Base-by-base conservation (phyloP, 768 basidiomycete species). In the Podaxis sp. region DNA sequence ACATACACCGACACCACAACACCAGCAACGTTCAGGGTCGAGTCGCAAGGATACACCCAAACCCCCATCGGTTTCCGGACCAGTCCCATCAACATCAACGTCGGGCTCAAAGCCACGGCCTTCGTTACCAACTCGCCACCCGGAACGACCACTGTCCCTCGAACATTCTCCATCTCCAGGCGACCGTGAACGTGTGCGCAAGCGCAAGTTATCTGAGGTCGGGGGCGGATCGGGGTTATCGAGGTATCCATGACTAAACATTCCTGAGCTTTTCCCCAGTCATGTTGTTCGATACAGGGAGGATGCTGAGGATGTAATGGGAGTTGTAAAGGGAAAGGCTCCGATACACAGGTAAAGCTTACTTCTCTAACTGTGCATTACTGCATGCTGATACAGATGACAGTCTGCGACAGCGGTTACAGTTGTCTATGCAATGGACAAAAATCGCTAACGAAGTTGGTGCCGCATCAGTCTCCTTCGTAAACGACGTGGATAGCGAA, bases 401-500 rank as follows among this genome's bases (percentile, higher is more conserved):
- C n/a, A 58, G 57, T n/a, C 22, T n/a, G 2, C 46, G 20, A 46
- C 15, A 3, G 13, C 51, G 59, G 12, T 40, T 56, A 0, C 15
- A 56, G n/a, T 2, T 49, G 11, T 62, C 61, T 8, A 15, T 38
- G 8, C 30, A 62, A 20, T 62, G 61, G 61, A 50, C 61, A 5
- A 68, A 33, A 75, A 72, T 82, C 78, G 82, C 73, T 70, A 20
- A 22, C 17, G 60, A 62, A 33, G 62, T 60, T 20, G 63, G 70
- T 5, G 78, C 77, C 17, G 78, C 75, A n/a, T 26, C 66, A 3
- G 73, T 82, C 17, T 69, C 63, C 1, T 68, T 83, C 36, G 64
- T 69, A 12, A 82, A 82, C 53, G 73, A 77, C 2, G 70, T 79
- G 4, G 81, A 83, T 56, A 75, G 76, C 24, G 79, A 83, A 40